Conservation (phyloP, 345 rosid species). For the Arabidopsis arenosa region DNA sequence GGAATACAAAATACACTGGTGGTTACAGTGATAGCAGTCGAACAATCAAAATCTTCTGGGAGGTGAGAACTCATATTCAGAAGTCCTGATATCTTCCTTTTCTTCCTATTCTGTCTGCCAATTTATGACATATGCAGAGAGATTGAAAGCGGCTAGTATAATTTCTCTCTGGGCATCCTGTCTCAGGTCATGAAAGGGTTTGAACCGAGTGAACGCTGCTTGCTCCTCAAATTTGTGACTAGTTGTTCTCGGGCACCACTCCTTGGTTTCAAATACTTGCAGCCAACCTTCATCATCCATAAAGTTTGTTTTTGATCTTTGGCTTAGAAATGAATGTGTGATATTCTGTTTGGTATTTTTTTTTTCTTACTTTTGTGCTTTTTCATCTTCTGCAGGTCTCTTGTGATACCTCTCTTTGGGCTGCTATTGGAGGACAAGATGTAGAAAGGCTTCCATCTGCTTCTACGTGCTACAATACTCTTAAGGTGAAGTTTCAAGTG, state of each 20-base stretch:
- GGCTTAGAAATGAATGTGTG: not conserved
- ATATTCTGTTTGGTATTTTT: constrained; percentile 1
- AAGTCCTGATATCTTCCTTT: constrained; percentile 19
- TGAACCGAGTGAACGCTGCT: constrained; percentile 83
- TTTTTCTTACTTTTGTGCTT: not conserved
- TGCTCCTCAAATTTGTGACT: constrained; percentile 96
- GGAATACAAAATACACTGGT: constrained; percentile 82
- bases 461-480: constrained; percentile 98
- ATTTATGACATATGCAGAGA: not conserved
- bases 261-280: constrained; percentile 92
- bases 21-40: constrained; percentile 92
- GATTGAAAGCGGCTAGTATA: not conserved
- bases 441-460: constrained; percentile 98
- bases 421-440: constrained; percentile 92
- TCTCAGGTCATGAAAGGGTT: constrained; percentile 82
- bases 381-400: constrained; percentile 60
- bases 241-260: constrained; percentile 98
- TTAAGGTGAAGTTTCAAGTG: constrained; percentile 62
- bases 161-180: constrained; percentile 30
- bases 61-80: constrained; percentile 57
- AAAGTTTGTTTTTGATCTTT: constrained; percentile 57
- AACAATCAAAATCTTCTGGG: constrained; percentile 90
- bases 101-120: constrained; percentile 3
- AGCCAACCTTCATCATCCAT: constrained; percentile 90
- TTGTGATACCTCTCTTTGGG: constrained; percentile 92